A percentile compares a stretch with the other conserved stretches of the same genome.
Conservation (phyloP, 2,329 filamentous ascomycete species). For the Phymatotrichopsis omnivora region DNA sequence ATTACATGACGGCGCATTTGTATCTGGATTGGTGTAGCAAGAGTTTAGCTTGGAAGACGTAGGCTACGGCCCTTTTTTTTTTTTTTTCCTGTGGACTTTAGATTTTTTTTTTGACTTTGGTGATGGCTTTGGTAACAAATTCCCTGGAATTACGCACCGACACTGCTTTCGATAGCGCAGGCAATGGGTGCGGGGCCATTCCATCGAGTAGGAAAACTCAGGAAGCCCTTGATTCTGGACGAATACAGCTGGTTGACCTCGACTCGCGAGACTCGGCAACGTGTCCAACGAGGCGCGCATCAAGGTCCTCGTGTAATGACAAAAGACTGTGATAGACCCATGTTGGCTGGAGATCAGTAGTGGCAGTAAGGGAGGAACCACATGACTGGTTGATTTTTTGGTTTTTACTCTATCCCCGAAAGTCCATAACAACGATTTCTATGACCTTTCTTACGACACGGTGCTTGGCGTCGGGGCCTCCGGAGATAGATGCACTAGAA, state of each 20-base stretch:
- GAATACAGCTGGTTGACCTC: conserved; percentile 47
- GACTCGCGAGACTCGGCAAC: conserved; percentile 40
- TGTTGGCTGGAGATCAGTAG: conserved; percentile 44
- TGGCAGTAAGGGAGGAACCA: conserved; percentile 53
- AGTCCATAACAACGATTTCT: no score
- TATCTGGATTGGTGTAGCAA: conserved; percentile 49
- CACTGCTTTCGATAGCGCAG: conserved; percentile 24
- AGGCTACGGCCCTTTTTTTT: no score
- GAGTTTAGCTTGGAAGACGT: conserved; percentile 40
- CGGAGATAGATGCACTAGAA: no score
- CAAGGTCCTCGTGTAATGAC: conserved; percentile 43
- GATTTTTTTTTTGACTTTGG: no score
- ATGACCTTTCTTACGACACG: no score
- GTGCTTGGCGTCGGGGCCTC: no score
- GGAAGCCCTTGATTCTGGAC: conserved; percentile 48
- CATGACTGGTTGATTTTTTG: no score
- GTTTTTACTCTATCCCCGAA: no score
- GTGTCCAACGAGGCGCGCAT: conserved; percentile 39
- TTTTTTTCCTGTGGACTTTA: no score
- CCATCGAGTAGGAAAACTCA: conserved; percentile 36
- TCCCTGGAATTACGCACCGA: neutral
- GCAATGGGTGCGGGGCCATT: conserved; percentile 48
- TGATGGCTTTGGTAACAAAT: no score
- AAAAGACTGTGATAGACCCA: conserved; percentile 41
- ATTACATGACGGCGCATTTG: conserved; percentile 47